Evolutionary conservation across 2,329 filamentous ascomycete species (phyloP).

Genomic region (Ophiognomonia clavigignenti-juglandacearum): DNA sequence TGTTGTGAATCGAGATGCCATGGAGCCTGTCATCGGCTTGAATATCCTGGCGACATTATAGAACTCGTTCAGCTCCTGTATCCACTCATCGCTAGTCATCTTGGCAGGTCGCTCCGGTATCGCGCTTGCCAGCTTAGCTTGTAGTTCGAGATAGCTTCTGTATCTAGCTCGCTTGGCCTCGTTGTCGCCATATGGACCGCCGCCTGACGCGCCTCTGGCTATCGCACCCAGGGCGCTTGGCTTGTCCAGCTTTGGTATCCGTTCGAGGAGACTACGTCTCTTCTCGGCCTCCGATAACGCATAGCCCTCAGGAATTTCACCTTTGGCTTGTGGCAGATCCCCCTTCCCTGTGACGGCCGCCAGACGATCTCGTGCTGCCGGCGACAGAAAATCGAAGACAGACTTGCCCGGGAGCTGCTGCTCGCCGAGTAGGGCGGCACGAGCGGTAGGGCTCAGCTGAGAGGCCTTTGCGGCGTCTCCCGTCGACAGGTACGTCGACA

Average conservation of each 20-base stretch:
- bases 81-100: constrained; percentile 65
- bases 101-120: constrained; percentile 21
- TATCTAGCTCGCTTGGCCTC: constrained; percentile 77
- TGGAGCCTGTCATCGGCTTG: constrained; percentile 83
- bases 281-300: constrained; percentile 59
- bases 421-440: constrained; percentile 79
- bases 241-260: constrained; percentile 61
- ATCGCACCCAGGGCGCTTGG: constrained; percentile 65
- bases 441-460: constrained; percentile 66
- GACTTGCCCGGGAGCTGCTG: constrained; percentile 82
- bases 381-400: constrained; percentile 86
- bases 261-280: constrained; percentile 50
- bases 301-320: constrained; percentile 66
- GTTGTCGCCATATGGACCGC: constrained; percentile 79
- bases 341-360: constrained; percentile 68
- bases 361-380: constrained; percentile 71
- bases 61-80: constrained; percentile 76
- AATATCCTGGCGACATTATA: constrained; percentile 65
- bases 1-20: constrained; percentile 90
- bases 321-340: constrained; percentile 71
- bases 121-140: constrained; percentile 59
- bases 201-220: constrained; percentile 58
- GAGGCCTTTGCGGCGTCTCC: constrained; percentile 75
- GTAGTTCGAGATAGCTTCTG: constrained; percentile 71
- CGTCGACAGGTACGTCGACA: constrained; percentile 55